Conservation (phyloP, 2,329 filamentous ascomycete genomes). For the Phoma sp. region DNA sequence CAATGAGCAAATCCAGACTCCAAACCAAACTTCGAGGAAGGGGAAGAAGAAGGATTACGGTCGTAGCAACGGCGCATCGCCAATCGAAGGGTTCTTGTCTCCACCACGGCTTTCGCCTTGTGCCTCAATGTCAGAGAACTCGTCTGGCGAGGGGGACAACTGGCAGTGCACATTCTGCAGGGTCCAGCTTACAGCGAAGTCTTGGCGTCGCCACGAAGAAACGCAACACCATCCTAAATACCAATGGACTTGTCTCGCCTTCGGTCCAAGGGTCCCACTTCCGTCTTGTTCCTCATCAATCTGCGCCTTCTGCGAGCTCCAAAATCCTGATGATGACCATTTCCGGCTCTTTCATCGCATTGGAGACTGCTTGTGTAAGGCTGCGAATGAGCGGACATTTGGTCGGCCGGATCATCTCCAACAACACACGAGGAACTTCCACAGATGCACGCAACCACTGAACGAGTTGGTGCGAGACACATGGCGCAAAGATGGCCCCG, state of each 20-base stretch:
- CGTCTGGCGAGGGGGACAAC: conserved; percentile 22
- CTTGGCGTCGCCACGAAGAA: conserved; percentile 48
- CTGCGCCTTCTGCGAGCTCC: conserved; percentile 42
- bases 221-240: conserved; percentile 45
- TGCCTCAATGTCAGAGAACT: conserved; percentile 5
- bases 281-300: conserved; percentile 17
- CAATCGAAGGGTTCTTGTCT: conserved; percentile 19
- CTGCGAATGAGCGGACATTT: conserved; percentile 40
- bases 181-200: conserved; percentile 39
- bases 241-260: conserved; percentile 45
- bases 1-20: not conserved
- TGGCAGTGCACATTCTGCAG: conserved; percentile 49
- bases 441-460: conserved; percentile 27
- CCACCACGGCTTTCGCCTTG: conserved; percentile 16
- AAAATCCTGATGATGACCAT: conserved; percentile 40
- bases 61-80: conserved; percentile 22
- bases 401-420: conserved; percentile 43
- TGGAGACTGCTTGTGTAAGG: conserved; percentile 38
- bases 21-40: conserved; percentile 27
- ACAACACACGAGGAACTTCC: conserved; percentile 46
- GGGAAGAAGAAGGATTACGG: conserved; percentile 50
- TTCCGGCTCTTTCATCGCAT: conserved; percentile 39
- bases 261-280: conserved; percentile 31
- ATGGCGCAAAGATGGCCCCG: conserved; percentile 36
- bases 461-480: conserved; percentile 33